Percentiles rank a stretch among this genome's conserved stretches.
These are phyloP conservation scores for Oryza australiensis DNA, from an alignment of 176 grass and related monocot genomes.

Conservation along the genomic window DNA sequence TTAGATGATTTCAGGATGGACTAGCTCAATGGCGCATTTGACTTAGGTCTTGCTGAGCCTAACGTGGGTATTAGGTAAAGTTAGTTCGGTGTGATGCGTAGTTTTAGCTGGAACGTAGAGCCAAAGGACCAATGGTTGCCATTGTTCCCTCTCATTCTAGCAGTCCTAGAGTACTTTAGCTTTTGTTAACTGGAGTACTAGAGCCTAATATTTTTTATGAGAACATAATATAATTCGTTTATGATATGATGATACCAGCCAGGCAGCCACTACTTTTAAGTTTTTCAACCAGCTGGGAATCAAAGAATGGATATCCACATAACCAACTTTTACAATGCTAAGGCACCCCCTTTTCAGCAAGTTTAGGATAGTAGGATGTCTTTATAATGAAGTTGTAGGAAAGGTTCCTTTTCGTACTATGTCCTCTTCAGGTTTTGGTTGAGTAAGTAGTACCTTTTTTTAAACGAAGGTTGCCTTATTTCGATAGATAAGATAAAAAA, in stretches of 20 bases:
- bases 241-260: constrained; percentile 11
- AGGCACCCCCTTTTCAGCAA: neutral
- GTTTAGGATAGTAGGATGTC: neutral
- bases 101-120: neutral
- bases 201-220: neutral
- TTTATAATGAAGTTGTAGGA: neutral
- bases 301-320: neutral
- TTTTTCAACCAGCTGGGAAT: neutral
- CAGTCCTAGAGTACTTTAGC: neutral
- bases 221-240: neutral
- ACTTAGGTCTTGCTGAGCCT: neutral
- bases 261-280: neutral
- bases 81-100: neutral
- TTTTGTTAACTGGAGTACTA: neutral
- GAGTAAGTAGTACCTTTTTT: neutral
- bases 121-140: neutral
- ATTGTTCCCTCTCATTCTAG: neutral
- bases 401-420: neutral
- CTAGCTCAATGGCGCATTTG: neutral
- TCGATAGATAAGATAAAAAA: neutral
- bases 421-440: neutral
- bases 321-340: constrained; percentile 11
- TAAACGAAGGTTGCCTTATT: neutral
- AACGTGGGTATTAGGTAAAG: constrained; percentile 1
- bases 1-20: neutral